Evolutionary conservation across 352 stramenopile genomes (phyloP), one percentile per base, ranked within the genome.

Genomic region (Phytophthora multivora): DNA sequence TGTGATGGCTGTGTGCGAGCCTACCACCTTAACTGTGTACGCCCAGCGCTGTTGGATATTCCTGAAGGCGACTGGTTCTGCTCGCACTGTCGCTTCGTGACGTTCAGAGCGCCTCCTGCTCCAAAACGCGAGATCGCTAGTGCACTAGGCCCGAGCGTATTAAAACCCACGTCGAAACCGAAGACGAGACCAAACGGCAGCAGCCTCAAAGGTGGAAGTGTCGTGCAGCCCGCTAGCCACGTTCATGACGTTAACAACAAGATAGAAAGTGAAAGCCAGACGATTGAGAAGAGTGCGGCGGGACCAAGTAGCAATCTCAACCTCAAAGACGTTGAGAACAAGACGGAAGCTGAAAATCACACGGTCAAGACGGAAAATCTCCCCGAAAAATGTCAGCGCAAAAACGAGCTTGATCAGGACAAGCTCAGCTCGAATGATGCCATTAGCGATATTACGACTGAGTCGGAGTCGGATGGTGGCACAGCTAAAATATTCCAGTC

Each of bases 41-140:
- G 71, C 9, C 83, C 80, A 52, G 77, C 80, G 54, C 80, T 92
- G 46, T 64, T 83, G 33, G 77, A 87, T 47, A 63, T 92, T 28
- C 83, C 83, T 16, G 79, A 74, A 40, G 83, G 75, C 42, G 80
- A 92, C 56, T 92, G 83, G 83, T 90, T 89, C 54, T 92, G 83
- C 45, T 42, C 47, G 16, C 46, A 73, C 42, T 91, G 83, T 57
- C 63, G 68, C 16, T 61, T 66, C 42, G 49, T 25, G 18, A 23
- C 28, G 36, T 11, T 33, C 5, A 53, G 40, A 5, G 16, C 16
- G 15, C 9, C 23, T 5, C 8, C 49, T 25, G 40, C 28, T 13
- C 46, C 36, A 31, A 42, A 26, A 12, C 19, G 46, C 18, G 57
- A 63, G 23, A 56, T 28, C 23, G 25, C 41, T 18, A 63, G 33